Base-by-base conservation (phyloP, 176 grass and related monocot genomes). In the Oryza meyeriana region DNA sequence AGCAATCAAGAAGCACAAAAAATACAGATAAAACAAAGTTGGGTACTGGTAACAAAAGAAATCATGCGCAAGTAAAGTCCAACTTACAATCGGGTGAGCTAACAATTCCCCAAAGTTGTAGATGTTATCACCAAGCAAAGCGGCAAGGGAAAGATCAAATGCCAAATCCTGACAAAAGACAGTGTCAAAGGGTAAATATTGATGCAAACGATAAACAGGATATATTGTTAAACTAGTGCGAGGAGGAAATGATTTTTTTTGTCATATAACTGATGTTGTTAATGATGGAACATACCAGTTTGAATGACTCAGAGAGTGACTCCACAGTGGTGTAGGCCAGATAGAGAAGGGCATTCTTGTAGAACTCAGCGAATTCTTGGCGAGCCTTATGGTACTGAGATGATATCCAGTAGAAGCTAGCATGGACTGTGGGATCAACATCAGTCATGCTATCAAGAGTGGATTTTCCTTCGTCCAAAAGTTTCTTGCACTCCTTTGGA, bases 21-120 rank as follows among this genome's bases (percentile, higher is more conserved):
- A 1, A 7, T 29, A 64, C 26, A 14, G 28, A n/a, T 55, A 55
- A 22, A 55, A 8, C 27, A 27, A 62, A 55, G 11, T 8, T 27
- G 25, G 3, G 10, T 5, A 64, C 2, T 4, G 17, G 32, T 2
- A 38, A 35, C 65, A 38, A 38, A 35, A 68, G 29, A 68, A 8
- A 68, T 38, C 4, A 36, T 68, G 65, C 65, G 2, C 6, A n/a
- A 22, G 50, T 20, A 55, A 55, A 68, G 17, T 68, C 69, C 18
- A 22, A 80, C 76, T 80, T 90, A 90, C 88, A 87, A 59, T 59
- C 0, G 55, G 55, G n/a, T 59, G 55, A 59, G 55, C 55, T 59
- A 59, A 59, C 9, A 59, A 11, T 59, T 59, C 55, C 55, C 55
- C 55, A 59, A 59, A 59, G 55, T 59, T 59, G 55, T 59, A 59